Conservation (phyloP, 2,329 filamentous ascomycete species). For the Capronia epimyces region DNA sequence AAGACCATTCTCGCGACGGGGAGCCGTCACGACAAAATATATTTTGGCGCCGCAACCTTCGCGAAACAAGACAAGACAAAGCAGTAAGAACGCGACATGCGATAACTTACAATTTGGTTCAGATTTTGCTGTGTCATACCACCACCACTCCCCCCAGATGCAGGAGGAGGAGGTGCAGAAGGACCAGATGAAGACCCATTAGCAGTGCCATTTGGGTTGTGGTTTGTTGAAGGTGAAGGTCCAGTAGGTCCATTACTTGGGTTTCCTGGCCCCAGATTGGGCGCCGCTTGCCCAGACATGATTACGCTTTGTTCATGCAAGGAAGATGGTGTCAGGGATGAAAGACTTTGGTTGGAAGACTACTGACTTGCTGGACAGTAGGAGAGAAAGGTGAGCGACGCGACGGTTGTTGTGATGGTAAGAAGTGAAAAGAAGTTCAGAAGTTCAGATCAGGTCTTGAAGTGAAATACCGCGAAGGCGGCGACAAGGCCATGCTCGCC, state of each 20-base stretch:
- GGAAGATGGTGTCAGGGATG: not conserved
- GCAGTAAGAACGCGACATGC: not conserved
- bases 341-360: not conserved
- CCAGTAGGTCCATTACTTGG: constrained; percentile 46
- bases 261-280: constrained; percentile 46
- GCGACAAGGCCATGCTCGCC: not conserved
- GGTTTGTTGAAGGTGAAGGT: constrained; percentile 38
- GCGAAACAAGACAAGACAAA: not conserved
- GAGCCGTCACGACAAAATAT: not conserved
- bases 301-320: constrained; percentile 21
- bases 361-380: not conserved
- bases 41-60: not conserved
- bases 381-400: not conserved
- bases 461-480: not conserved
- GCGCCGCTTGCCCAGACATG: constrained; percentile 45
- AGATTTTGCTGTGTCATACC: constrained; percentile 77
- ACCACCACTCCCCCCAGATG: constrained; percentile 31
- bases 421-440: not conserved
- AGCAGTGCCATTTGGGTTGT: constrained; percentile 24
- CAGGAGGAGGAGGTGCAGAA: constrained; percentile 25
- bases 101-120: constrained; percentile 80
- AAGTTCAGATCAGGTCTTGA: not conserved
- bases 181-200: constrained; percentile 36
- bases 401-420: not conserved
- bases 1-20: not conserved